Base-by-base conservation (phyloP, 1,284 basidiomycete genomes). In the Clitocybe nebularis region DNA sequence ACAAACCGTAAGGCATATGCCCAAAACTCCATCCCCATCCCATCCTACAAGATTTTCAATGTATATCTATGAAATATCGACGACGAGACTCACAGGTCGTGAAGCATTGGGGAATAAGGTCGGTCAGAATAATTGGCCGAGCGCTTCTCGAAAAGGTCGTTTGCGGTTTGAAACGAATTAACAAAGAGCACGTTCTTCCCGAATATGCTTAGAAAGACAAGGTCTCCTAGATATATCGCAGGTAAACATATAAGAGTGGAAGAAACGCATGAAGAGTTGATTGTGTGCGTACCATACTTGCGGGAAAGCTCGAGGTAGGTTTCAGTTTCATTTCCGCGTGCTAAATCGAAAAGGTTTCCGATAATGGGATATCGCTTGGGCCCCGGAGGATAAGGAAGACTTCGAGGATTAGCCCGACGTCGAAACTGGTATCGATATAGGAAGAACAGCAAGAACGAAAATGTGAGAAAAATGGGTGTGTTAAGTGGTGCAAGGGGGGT, bases 21-120 rank as follows among this genome's bases (percentile, higher is more conserved):
- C 64, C 69, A 35, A 77, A 70, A 35, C 69, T 70, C 63, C 71
- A 76, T 14, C 71, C 66, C 70, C 71, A 76, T 2, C 72, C 75
- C 66, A 74, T 71, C 24, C 72, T 75, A 37, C 16, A 43, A 29
- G 2, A 4, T n/a, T 13, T 7, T 11, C 11, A 21, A 20, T 38
- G 33, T 32, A 47, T 44, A 29, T 23, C 16, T 29, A 29, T 28
- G 28, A 36, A 21, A 25, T 11, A 36, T 28, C 17, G 21, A 28
- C 13, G 25, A 26, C 35, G 29, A 38, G 38, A 25, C 55, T 20
- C 39, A 64, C 66, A 64, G 44, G 22, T 62, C 58, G 36, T 62
- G 53, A 36, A 60, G 57, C 66, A 68, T 67, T 7, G 51, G 49
- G 3, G 64, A 61, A 38, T 61, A 53, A 11, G 53, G 55, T 22